phyloP scores from a whole-genome alignment of 1,284 basidiomycete species.

The Ceratobasidium theobromae region DNA sequence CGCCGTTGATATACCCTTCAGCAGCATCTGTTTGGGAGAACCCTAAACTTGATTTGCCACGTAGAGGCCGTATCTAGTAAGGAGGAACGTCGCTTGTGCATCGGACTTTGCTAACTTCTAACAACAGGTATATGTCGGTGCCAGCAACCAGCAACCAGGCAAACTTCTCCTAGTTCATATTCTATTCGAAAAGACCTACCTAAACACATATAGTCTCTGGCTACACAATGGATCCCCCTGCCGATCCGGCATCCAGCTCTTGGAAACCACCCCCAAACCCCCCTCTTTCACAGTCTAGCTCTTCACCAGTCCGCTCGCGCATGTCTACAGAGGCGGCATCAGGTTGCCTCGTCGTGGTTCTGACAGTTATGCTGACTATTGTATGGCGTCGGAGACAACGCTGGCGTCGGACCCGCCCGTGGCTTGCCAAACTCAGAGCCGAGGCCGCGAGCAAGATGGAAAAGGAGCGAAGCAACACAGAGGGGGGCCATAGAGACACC shows the following conservation, averaged over 20 bases:
- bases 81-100: conserved; percentile 27
- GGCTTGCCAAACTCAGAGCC: conserved; percentile 23
- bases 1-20: background rate
- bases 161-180: too few relatives aligned
- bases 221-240: too few relatives aligned
- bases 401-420: conserved; percentile 12
- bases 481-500: too few relatives aligned
- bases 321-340: background rate
- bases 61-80: background rate
- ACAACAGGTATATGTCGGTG: background rate
- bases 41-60: too few relatives aligned
- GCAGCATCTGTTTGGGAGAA: background rate
- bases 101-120: background rate
- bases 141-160: conserved; percentile 11
- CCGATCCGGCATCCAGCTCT: too few relatives aligned
- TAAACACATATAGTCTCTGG: background rate
- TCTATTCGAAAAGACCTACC: conserved; percentile 4
- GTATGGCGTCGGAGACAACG: conserved; percentile 25
- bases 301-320: too few relatives aligned
- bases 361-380: conserved; percentile 4
- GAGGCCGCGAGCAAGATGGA: conserved; percentile 23
- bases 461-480: background rate
- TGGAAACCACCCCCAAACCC: too few relatives aligned
- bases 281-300: too few relatives aligned
- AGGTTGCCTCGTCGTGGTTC: background rate